Base-by-base conservation (phyloP, 352 stramenopile species). In the Elongisporangium prolatum region DNA sequence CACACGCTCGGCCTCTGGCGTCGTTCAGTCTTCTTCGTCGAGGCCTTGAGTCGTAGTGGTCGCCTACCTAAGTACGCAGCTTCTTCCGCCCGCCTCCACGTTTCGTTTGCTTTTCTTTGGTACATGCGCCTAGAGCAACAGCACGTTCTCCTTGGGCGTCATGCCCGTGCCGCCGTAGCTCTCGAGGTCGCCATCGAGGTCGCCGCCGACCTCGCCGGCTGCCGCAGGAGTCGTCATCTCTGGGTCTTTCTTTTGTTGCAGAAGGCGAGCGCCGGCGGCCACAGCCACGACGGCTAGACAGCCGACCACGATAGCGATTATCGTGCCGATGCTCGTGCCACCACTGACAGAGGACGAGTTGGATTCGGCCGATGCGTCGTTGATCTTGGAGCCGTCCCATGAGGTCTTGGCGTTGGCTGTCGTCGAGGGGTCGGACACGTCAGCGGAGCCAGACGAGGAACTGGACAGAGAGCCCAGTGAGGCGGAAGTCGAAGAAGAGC, bases 81-180 rank as follows among this genome's bases (percentile, higher is more conserved):
- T 24, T 52, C 21, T 6, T 21, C 48, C 18, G 21, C 18, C 18
- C 3, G 48, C 21, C 18, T 24, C 21, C 48, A 24, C 21, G 18
- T 52, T 52, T 8, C 18, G 9, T 21, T 21, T 24, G 48, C 11
- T 24, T 8, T 21, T 8, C 18, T 40, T 40, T 40, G 28, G 28
- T 40, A 49, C 44, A 34, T 34, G 57, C 51, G 48, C n/a, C 50
- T 92, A 92, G 59, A 92, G 71, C 63, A 92, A 72, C 57, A 92
- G 61, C 65, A 92, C 80, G 57, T 89, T 82, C 64, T 92, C 82
- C 70, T 92, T 92, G 48, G 82, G 82, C 62, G 82, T 92, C 64
- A 92, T 84, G 59, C 82, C 73, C 37, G 75, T 72, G 55, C 82
- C 71, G 21, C 72, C 77, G 65, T 90, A 88, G 68, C 73, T 69